Base-by-base conservation (phyloP, 75 land plant genomes). In the Pinus albicaulis region DNA sequence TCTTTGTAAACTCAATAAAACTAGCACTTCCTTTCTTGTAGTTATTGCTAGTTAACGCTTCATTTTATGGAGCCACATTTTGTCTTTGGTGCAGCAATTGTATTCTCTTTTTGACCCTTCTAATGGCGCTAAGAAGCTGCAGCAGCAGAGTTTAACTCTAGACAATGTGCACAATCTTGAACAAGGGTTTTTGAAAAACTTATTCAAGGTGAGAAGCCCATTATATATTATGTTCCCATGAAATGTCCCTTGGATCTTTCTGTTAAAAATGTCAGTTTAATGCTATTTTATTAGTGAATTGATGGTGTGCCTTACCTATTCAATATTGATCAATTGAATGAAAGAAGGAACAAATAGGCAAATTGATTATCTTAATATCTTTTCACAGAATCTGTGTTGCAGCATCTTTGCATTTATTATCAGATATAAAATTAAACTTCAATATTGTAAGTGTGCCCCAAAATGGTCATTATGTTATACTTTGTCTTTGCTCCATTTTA, bases 41-140 rank as follows among this genome's bases (percentile, higher is more conserved):
- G 3, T 61, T 61, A 17, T 61, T n/a, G 24, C 24, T n/a, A 15
- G 63, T 61, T 7, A n/a, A 25, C 5, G 10, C 13, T 55, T 73
- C 16, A 73, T 56, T 73, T 19, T 48, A 25, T 73, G 13, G 36
- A 2, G 74, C 12, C 20, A 8, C 56, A 16, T 25, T 48, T 36
- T 20, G 19, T 55, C 26, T 56, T 4, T 56, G 34, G 68, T 83
- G 83, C 88, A 96, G 99, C 98, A 94, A 88, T 71, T 96, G 71
- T 94, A 94, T 79, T 84, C 98, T n/a, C 90, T 96, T 15, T 96
- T 96, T 83, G 93, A 96, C 78, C 99, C 99, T 58, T 78, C 89
- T 6, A 70, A 87, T 77, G 98, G 99, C 16, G 76, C 81, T 73
- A 74, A 89, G 78, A 96, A 88, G 74, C 72, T 96, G 81, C 78